Base-by-base conservation (phyloP, 1,284 basidiomycete species). In the Pseudozyma tsukubaensis region DNA sequence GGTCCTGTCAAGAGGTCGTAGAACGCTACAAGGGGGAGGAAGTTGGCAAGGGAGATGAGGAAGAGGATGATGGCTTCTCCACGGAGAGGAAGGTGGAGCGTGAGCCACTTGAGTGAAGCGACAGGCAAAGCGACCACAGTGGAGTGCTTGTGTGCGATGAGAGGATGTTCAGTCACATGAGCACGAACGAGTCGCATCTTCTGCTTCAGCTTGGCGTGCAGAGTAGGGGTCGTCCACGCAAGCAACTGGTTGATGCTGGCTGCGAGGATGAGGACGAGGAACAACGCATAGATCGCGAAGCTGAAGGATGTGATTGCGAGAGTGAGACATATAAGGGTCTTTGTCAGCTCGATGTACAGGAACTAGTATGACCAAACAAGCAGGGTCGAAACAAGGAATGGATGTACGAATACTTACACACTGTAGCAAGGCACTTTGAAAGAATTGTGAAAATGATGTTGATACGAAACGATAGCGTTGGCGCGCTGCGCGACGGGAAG, bases 71-170 rank as follows among this genome's bases (percentile, higher is more conserved):
- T 21, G 4, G 69, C 59, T 24, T 80, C 70, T 16, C 55, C 54
- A 7, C 78, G 69, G 10, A 78, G 58, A n/a, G 78, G 78, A 7
- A 72, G 43, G 48, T 73, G 72, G 9, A 75, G 44, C 10, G 65
- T 59, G 32, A 75, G 55, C 63, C 67, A 77, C 2, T 54, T 36
- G 32, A 58, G 24, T 29, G 24, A 29, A 29, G 24, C 18, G 18
- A 56, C 43, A 18, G 66, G 59, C 29, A 64, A 56, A n/a, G 49
- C 18, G n/a, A 61, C 69, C 21, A 67, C 65, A 1, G 59, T 29
- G 16, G 59, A 40, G n/a, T 65, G 69, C 10, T 64, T 63, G 35
- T 40, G 59, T 3, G 16, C 36, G 7, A 69, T 2, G 11, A 69
- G 51, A 1, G 73, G 61, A 35, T 65, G 64, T 32, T 72, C 70